Base-by-base conservation (phyloP, 2,329 filamentous ascomycete species). In the Fusarium devonianum region DNA sequence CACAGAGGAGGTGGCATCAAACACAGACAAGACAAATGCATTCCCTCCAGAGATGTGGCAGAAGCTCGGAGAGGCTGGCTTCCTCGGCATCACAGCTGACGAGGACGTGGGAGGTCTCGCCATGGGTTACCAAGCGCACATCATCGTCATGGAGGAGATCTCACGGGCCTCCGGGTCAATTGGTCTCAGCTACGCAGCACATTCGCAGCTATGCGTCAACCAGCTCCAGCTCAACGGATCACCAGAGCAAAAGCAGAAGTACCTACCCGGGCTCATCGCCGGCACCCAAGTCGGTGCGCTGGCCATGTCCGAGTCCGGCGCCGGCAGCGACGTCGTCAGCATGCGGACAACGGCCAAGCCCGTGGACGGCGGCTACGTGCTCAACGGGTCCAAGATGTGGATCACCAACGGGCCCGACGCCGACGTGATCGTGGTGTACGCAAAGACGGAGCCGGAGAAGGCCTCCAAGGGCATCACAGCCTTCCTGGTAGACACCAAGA, bases 301-400 rank as follows among this genome's bases (percentile, higher is more conserved):
- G 67, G 93, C 93, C 45, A 99, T 99, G 94, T 92, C 88, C 18
- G 93, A 99, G 74, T 89, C 92, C 56, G 90, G 89, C 6, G 87
- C 93, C 1, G 93, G 93, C 11, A 92, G 88, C 62, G 93, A 99
- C 73, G 93, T 99, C 4, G 92, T 99, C 19, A 90, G 88, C 73
- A 97, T 97, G 93, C 90, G 92, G 70, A 95, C 87, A 33, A 87
- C 84, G 3, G 93, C 92, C 0, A 88, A 84, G 69, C 79, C 83
- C 57, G 89, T 90, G 9, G 89, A 94, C 64, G 92, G 92, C 25
- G 93, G 93, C 19, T 97, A 89, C 71, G 56, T 92, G 14, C 77
- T 99, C 45, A 91, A 92, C 67, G 93, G 92, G 22, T 90, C 87
- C 53, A 97, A 99, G 80, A 97, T 97, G 93, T 99, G 93, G 93